Conservation (phyloP, 2,329 filamentous ascomycete genomes). For the Ascochyta koolunga region DNA sequence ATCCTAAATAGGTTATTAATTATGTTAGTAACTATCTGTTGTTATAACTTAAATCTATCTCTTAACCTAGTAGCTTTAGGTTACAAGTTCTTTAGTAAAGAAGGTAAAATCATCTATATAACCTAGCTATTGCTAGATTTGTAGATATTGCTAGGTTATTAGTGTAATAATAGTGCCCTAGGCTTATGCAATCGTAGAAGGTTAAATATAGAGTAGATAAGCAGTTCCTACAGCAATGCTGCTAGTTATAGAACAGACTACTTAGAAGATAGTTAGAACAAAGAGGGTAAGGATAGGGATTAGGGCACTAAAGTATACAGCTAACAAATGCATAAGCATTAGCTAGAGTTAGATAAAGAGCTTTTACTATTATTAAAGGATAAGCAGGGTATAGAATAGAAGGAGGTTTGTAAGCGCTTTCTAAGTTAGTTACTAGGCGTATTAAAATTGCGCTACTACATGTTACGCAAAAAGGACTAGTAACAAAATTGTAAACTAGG, state of each 20-base stretch:
- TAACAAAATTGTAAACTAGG: background rate
- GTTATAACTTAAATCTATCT: constrained; percentile 8
- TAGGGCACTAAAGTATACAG: constrained; percentile 12
- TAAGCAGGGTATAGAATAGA: constrained; percentile 16
- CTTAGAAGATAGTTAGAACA: constrained; percentile 15
- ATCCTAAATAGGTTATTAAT: constrained; percentile 14
- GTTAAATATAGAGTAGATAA: constrained; percentile 15
- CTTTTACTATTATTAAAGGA: constrained; percentile 20
- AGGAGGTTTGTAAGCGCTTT: constrained; percentile 21
- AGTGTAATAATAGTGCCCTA: constrained; percentile 8
- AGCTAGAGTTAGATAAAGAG: constrained; percentile 17
- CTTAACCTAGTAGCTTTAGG: constrained; percentile 4
- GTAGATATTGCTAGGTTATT: constrained; percentile 18
- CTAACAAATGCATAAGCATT: constrained; percentile 12
- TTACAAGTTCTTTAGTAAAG: constrained; percentile 9
- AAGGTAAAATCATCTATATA: constrained; percentile 10
- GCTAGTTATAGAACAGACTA: constrained; percentile 14
- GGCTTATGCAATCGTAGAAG: constrained; percentile 10
- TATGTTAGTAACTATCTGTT: constrained; percentile 18
- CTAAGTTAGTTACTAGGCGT: constrained; percentile 5
- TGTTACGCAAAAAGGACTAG: constrained; percentile 10
- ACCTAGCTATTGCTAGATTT: constrained; percentile 7
- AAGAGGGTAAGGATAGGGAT: constrained; percentile 17
- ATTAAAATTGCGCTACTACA: constrained; percentile 20
- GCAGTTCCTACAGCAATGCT: constrained; percentile 10